phyloP scores from a whole-genome alignment of 768 basidiomycete species.

The Tylopilus balloui region DNA sequence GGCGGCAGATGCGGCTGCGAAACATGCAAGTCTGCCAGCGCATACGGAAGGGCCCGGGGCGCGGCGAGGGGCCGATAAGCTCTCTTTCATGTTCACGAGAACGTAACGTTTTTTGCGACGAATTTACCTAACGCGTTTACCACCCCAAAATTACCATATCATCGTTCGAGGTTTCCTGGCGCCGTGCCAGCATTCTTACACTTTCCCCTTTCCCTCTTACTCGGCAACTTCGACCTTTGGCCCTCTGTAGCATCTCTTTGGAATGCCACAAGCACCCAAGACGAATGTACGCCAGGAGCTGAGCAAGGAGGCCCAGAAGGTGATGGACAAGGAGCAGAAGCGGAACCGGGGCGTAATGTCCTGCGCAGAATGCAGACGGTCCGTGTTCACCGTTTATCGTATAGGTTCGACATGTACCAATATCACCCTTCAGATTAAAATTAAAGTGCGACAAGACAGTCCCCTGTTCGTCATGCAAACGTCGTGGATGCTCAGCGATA shows the following conservation, averaged over 20 bases:
- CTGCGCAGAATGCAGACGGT: slow-evolving; percentile 66
- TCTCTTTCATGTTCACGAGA: neutral
- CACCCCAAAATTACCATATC: slow-evolving; percentile 6
- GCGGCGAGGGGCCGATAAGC: neutral
- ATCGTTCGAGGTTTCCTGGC: neutral
- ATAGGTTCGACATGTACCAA: neutral
- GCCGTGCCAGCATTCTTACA: slow-evolving; percentile 5
- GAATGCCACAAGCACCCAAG: slow-evolving; percentile 50
- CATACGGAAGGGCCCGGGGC: too few relatives aligned
- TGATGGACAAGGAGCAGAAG: slow-evolving; percentile 64
- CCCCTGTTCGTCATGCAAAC: slow-evolving; percentile 54
- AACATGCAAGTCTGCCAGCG: neutral
- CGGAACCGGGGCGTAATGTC: slow-evolving; percentile 50
- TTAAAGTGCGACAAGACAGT: slow-evolving; percentile 73
- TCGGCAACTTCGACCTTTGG: neutral
- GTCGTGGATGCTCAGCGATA: slow-evolving; percentile 71
- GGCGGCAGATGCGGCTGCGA: neutral
- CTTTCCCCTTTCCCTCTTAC: neutral
- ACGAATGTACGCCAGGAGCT: slow-evolving; percentile 37
- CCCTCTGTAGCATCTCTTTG: neutral
- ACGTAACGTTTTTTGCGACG: neutral
- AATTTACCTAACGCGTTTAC: slow-evolving; percentile 11
- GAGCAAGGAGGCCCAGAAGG: slow-evolving; percentile 37
- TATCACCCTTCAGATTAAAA: slow-evolving; percentile 45
- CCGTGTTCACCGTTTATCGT: slow-evolving; percentile 11